A percentile compares a stretch with the other conserved stretches of the same genome.
Evolutionary conservation across 1,284 basidiomycete genomes (phyloP).

Genomic region (Marasmius oreades): DNA sequence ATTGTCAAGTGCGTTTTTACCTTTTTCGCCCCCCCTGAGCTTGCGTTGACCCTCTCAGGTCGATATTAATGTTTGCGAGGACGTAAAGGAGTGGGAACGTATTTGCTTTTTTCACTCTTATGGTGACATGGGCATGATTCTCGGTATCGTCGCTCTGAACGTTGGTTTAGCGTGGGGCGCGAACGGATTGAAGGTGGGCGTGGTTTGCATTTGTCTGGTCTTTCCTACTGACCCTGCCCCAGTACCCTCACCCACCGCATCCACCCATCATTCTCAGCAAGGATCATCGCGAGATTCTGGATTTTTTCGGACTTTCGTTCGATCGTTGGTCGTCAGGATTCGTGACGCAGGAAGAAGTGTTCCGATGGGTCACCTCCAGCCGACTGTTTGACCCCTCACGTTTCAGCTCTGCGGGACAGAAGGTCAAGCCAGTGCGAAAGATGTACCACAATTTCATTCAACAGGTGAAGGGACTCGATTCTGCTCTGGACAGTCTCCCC

Average conservation of each 20-base stretch:
- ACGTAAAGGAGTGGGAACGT: slow-evolving; percentile 45
- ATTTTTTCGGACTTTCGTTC: slow-evolving; percentile 55
- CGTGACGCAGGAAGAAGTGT: slow-evolving; percentile 44
- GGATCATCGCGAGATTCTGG: slow-evolving; percentile 44
- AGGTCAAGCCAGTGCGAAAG: slow-evolving; percentile 42
- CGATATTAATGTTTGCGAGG: slow-evolving; percentile 56
- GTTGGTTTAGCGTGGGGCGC: slow-evolving; percentile 46
- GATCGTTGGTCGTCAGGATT: slow-evolving; percentile 52
- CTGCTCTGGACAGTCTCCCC: slow-evolving; percentile 3
- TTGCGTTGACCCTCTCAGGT: slow-evolving; percentile 34
- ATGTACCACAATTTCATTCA: slow-evolving; percentile 60
- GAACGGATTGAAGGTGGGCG: slow-evolving; percentile 57
- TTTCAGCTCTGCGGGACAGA: slow-evolving; percentile 33
- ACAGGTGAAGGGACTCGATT: slow-evolving; percentile 40
- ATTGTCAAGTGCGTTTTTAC: slow-evolving; percentile 11
- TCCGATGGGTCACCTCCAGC: slow-evolving; percentile 53
- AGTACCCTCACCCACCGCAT: slow-evolving; percentile 42
- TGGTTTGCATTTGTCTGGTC: background rate
- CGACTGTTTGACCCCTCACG: slow-evolving; percentile 44
- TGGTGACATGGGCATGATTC: slow-evolving; percentile 67
- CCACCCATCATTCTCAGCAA: slow-evolving; percentile 37
- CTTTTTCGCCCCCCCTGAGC: too few species aligned
- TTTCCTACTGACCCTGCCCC: background rate
- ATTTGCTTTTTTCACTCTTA: slow-evolving; percentile 55
- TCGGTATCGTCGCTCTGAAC: slow-evolving; percentile 49